A percentile compares a stretch with the other conserved stretches of the same genome.
Evolutionary conservation across 768 basidiomycete genomes (phyloP).

Genomic region (Mycena vitilis): DNA sequence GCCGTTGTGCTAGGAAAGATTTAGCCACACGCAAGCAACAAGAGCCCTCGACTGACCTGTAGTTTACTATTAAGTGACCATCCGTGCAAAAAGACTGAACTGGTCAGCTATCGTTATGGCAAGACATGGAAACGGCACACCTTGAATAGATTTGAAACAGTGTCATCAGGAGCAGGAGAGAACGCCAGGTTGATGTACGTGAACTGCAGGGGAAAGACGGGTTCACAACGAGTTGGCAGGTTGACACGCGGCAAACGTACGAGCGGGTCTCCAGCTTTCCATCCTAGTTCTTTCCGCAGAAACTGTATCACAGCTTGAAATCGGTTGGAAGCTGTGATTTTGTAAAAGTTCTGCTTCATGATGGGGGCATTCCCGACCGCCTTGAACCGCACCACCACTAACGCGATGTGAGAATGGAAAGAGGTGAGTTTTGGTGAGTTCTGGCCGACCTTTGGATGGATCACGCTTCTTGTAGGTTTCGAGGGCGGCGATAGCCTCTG

Average conservation of each 20-base stretch:
- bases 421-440: neutral
- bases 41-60: conserved; percentile 64
- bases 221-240: conserved; percentile 40
- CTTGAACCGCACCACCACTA: conserved; percentile 97
- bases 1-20: conserved; percentile 63
- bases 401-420: conserved; percentile 7
- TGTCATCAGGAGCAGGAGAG: conserved; percentile 86
- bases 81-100: conserved; percentile 86
- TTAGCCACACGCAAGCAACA: conserved; percentile 9
- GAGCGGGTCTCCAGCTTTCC: conserved; percentile 87
- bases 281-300: conserved; percentile 87
- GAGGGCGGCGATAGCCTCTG: conserved; percentile 75
- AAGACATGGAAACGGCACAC: conserved; percentile 45
- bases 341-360: conserved; percentile 99
- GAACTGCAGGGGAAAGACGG: conserved; percentile 54
- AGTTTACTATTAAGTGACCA: conserved; percentile 91
- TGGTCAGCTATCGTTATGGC: conserved; percentile 5
- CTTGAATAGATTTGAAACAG: conserved; percentile 82
- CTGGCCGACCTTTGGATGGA: conserved; percentile 72
- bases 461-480: conserved; percentile 92
- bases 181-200: conserved; percentile 78
- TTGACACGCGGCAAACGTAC: conserved; percentile 56
- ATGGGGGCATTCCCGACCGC: conserved; percentile 98
- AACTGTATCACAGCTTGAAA: conserved; percentile 98
- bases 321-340: conserved; percentile 92